Conservation (phyloP, 2,329 filamentous ascomycete genomes). For the Phialophora expanda region DNA sequence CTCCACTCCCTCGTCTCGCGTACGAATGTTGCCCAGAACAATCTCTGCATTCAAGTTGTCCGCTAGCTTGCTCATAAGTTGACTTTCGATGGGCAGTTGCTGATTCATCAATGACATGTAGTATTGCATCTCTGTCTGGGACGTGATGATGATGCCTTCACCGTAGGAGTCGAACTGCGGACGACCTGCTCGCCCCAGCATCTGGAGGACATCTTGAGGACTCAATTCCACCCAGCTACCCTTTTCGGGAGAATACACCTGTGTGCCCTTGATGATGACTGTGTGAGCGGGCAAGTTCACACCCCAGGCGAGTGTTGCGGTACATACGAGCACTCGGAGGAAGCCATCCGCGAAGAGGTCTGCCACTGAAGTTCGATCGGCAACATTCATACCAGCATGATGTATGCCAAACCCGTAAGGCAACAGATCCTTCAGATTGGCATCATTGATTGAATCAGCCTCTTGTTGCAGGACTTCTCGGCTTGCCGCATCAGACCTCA, state of each 20-base stretch:
- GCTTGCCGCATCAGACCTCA: slow-evolving; percentile 89
- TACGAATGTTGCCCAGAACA: slow-evolving; percentile 90
- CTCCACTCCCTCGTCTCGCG: slow-evolving; percentile 93
- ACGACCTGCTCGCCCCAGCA: slow-evolving; percentile 95
- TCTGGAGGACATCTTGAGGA: slow-evolving; percentile 96
- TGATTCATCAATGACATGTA: slow-evolving; percentile 96
- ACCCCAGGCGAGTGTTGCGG: slow-evolving; percentile 98
- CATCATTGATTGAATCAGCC: slow-evolving; percentile 78
- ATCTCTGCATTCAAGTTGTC: slow-evolving; percentile 97
- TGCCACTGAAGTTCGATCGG: slow-evolving; percentile 93
- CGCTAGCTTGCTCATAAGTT: slow-evolving; percentile 87
- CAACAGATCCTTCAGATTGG: slow-evolving; percentile 88
- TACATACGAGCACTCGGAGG: slow-evolving; percentile 95
- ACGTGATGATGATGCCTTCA: slow-evolving; percentile 98
- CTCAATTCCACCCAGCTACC: slow-evolving; percentile 98
- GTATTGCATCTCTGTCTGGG: slow-evolving; percentile 92
- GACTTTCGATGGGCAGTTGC: slow-evolving; percentile 95
- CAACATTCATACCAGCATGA: slow-evolving; percentile 94
- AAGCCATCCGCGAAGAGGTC: slow-evolving; percentile 90
- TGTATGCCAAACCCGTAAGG: slow-evolving; percentile 98
- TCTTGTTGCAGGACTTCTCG: slow-evolving; percentile 87
- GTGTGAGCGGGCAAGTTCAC: slow-evolving; percentile 97
- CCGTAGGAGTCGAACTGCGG: slow-evolving; percentile 98
- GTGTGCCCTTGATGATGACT: slow-evolving; percentile 98
- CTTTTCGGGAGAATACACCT: slow-evolving; percentile 97